Evolutionary conservation across 495 filamentous ascomycete species (phyloP).

Genomic region (Penicillium paxilli): DNA sequence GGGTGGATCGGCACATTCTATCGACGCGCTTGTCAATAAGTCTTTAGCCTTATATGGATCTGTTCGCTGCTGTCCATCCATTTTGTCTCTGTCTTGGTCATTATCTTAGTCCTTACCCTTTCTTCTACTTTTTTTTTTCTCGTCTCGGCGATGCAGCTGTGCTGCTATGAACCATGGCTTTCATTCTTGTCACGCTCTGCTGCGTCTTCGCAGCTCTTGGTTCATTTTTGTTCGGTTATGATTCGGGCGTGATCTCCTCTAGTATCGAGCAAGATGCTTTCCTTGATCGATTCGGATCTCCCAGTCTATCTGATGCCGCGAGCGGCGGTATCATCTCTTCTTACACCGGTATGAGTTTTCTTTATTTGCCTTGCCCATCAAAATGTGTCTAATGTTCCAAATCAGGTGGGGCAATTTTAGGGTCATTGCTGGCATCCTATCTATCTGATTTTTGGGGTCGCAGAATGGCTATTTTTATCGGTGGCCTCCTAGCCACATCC

Average conservation of each 20-base stretch:
- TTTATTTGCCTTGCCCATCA: not conserved
- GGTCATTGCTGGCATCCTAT: constrained; percentile 46
- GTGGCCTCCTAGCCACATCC: constrained; percentile 44
- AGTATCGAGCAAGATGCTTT: constrained; percentile 48
- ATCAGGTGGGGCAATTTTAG: constrained; percentile 46
- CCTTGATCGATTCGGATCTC: constrained; percentile 36
- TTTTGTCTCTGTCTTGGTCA: not conserved
- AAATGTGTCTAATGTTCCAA: constrained; percentile 6
- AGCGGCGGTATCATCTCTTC: constrained; percentile 53
- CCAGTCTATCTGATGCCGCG: constrained; percentile 36
- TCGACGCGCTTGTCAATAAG: constrained; percentile 5
- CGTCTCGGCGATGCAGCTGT: constrained; percentile 9
- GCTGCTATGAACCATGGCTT: constrained; percentile 25
- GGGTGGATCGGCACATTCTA: constrained; percentile 21
- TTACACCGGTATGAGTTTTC: constrained; percentile 37
- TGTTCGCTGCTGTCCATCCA: not conserved
- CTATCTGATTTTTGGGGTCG: constrained; percentile 48
- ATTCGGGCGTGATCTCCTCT: constrained; percentile 53
- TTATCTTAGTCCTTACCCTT: not conserved
- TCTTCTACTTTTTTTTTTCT: not conserved
- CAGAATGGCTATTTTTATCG: constrained; percentile 47
- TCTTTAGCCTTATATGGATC: constrained; percentile 8
- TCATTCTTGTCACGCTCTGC: constrained; percentile 40
- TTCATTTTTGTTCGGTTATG: constrained; percentile 57
- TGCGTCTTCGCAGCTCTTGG: constrained; percentile 60